A percentile compares a stretch with the other conserved stretches of the same genome.
These are phyloP conservation scores for Chenopodium album DNA, from an alignment of 148 eudicot species.

Conservation along the genomic window DNA sequence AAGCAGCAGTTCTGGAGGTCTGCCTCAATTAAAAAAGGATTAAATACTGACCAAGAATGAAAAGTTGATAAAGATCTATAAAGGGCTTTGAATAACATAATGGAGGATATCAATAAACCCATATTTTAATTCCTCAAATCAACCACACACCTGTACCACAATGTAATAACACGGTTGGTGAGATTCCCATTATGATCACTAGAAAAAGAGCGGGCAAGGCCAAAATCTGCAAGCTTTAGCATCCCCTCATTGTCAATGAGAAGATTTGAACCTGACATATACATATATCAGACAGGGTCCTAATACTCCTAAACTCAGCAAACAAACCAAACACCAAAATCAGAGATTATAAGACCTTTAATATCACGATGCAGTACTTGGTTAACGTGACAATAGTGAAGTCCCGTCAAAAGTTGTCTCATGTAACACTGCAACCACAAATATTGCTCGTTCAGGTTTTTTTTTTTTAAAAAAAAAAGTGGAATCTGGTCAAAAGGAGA, in stretches of 20 bases:
- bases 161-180: conserved; percentile 84
- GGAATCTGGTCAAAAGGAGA: neutral
- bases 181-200: conserved; percentile 79
- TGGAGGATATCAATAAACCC: neutral
- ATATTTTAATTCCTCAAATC: neutral
- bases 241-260: conserved; percentile 88
- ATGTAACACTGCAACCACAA: conserved; percentile 59
- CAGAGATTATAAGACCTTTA: conserved; percentile 46
- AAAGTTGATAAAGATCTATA: neutral
- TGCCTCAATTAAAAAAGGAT: conserved; percentile 25
- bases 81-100: neutral
- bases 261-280: conserved; percentile 74
- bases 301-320: neutral
- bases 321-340: conserved; percentile 8
- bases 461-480: neutral
- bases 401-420: conserved; percentile 88
- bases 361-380: conserved; percentile 93
- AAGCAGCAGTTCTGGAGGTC: conserved; percentile 90
- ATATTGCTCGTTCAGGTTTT: neutral
- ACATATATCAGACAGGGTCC: neutral
- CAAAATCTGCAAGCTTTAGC: conserved; percentile 93
- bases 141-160: conserved; percentile 76
- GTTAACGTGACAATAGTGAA: conserved; percentile 89
- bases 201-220: conserved; percentile 86
- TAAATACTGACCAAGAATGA: neutral